phyloP scores from a whole-genome alignment of 768 basidiomycete species.

The Mycena kentingensis region DNA sequence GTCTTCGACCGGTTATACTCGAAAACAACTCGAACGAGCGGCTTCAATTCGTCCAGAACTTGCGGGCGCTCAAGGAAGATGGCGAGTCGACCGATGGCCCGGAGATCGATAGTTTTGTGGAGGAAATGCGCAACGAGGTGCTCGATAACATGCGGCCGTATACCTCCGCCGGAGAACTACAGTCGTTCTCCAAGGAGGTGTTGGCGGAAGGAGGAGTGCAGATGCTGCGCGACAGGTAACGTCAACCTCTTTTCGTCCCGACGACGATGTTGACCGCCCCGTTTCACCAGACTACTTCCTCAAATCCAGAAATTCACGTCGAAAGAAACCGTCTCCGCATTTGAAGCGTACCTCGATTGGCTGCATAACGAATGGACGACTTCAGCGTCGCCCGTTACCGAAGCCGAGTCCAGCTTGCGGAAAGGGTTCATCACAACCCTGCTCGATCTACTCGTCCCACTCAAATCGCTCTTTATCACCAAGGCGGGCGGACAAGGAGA shows the following conservation, averaged over 20 bases:
- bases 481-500: background rate
- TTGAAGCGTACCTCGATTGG: constrained; percentile 2
- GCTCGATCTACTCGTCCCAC: background rate
- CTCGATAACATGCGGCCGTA: constrained; percentile 1
- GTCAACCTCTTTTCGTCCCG: background rate
- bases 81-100: background rate
- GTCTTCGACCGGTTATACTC: constrained; percentile 5
- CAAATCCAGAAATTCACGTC: background rate
- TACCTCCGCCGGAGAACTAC: background rate
- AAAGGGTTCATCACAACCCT: background rate
- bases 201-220: constrained; percentile 1
- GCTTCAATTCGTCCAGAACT: constrained; percentile 1
- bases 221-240: constrained; percentile 7
- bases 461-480: background rate
- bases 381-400: background rate
- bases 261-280: background rate
- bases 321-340: background rate
- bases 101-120: background rate
- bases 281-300: background rate
- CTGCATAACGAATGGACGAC: constrained; percentile 1
- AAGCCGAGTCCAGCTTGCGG: background rate
- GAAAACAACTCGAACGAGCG: background rate
- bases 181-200: constrained; percentile 4
- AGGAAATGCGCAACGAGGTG: background rate
- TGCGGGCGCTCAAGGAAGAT: background rate